Percentiles rank a stretch among this genome's conserved stretches.
These are phyloP conservation scores for Stropharia rugosoannulata DNA, from an alignment of 768 basidiomycete species.

Conservation along the genomic window DNA sequence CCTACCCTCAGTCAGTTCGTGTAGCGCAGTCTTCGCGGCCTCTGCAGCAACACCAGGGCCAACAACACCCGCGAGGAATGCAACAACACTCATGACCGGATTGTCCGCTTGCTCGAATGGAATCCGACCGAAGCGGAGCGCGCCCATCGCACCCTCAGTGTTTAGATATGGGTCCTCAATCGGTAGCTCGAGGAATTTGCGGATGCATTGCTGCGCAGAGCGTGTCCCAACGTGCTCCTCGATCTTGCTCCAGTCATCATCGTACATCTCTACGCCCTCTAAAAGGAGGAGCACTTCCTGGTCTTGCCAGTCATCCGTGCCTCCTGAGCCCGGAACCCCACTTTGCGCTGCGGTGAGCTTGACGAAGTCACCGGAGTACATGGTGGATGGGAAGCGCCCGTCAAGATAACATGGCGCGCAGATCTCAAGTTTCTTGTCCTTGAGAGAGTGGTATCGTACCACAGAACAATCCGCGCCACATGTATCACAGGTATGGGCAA, in stretches of 20 bases:
- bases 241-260: constrained; percentile 93
- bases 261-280: constrained; percentile 98
- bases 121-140: constrained; percentile 71
- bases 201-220: constrained; percentile 91
- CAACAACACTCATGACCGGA: constrained; percentile 98
- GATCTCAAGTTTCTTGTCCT: constrained; percentile 88
- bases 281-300: constrained; percentile 86
- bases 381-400: constrained; percentile 92
- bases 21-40: constrained; percentile 88
- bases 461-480: constrained; percentile 93
- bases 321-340: constrained; percentile 39
- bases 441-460: constrained; percentile 88
- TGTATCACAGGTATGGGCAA: constrained; percentile 83
- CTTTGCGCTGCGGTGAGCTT: constrained; percentile 57
- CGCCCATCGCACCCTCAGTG: constrained; percentile 72
- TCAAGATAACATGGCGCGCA: constrained; percentile 94
- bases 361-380: constrained; percentile 98
- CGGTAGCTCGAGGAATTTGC: constrained; percentile 92
- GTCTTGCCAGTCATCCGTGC: constrained; percentile 76
- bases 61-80: constrained; percentile 93
- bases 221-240: constrained; percentile 93
- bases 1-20: constrained; percentile 67
- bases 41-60: constrained; percentile 89
- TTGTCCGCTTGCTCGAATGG: constrained; percentile 97
- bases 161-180: constrained; percentile 95